Percentiles rank a stretch among this genome's conserved stretches.
Evolutionary conservation across 257 asterid genomes (phyloP).

Genomic region (Solanum pinnatisectum): DNA sequence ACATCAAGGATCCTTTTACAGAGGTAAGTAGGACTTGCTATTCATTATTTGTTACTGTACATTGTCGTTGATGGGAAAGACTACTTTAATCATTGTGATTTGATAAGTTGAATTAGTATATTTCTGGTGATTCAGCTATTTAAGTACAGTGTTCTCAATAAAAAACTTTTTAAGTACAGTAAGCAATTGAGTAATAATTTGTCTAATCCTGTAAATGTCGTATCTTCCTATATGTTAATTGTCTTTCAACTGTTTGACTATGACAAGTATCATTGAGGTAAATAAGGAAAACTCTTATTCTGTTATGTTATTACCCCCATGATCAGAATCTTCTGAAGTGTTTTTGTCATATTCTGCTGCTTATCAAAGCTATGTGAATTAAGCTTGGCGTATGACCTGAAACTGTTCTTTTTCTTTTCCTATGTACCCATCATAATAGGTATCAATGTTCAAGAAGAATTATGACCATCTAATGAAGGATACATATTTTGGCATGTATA

Average conservation of each 20-base stretch:
- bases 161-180: background rate
- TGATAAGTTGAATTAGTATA: background rate
- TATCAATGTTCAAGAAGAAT: conserved; percentile 69
- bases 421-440: conserved; percentile 19
- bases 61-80: background rate
- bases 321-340: background rate
- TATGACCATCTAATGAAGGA: conserved; percentile 45
- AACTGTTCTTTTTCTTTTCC: background rate
- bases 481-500: conserved; percentile 36
- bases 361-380: background rate
- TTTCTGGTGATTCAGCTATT: background rate
- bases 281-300: background rate
- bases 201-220: background rate
- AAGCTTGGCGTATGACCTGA: background rate
- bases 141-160: background rate
- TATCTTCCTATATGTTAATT: background rate
- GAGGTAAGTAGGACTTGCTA: conserved; percentile 46
- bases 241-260: background rate
- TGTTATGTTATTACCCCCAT: background rate
- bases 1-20: conserved; percentile 85
- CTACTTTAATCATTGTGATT: background rate
- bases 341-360: background rate
- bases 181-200: background rate
- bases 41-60: background rate
- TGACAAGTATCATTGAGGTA: background rate